Evolutionary conservation across 306 rosid species (phyloP).

Genomic region (Glycyrrhiza uralensis): DNA sequence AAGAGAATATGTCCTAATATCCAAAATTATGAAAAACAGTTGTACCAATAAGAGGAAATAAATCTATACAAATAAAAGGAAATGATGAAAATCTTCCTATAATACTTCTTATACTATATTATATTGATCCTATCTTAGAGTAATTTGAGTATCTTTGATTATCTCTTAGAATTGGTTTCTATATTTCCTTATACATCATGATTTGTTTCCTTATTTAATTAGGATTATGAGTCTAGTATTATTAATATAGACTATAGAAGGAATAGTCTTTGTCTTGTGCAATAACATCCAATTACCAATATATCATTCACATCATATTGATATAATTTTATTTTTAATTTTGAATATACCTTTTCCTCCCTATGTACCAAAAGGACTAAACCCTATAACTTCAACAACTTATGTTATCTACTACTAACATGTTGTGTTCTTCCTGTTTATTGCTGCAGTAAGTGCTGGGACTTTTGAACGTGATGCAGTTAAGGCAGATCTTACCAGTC

Average conservation of each 20-base stretch:
- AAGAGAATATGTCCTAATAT: neutral
- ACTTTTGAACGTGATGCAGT: constrained; percentile 63
- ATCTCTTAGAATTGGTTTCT: no score
- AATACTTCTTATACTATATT: no score
- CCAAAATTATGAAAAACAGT: no score
- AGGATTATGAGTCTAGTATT: no score
- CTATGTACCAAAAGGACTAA: neutral
- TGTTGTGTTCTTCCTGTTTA: constrained; percentile 21
- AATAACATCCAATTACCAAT: neutral
- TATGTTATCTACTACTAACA: constrained; percentile 2
- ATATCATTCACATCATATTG: neutral
- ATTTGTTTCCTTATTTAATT: no score
- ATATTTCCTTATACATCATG: no score
- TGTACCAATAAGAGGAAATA: no score
- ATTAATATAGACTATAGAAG: no score
- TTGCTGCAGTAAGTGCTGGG: constrained; percentile 62
- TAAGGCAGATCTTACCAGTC: constrained; percentile 45
- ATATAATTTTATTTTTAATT: neutral
- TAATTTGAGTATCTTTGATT: no score
- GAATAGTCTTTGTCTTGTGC: neutral
- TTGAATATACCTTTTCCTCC: neutral
- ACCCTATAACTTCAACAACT: neutral
- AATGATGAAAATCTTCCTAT: no score
- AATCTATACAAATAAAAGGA: no score
- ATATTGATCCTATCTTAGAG: no score